Conservation (phyloP, 148 eudicot species). For the Arbutus unedo region DNA sequence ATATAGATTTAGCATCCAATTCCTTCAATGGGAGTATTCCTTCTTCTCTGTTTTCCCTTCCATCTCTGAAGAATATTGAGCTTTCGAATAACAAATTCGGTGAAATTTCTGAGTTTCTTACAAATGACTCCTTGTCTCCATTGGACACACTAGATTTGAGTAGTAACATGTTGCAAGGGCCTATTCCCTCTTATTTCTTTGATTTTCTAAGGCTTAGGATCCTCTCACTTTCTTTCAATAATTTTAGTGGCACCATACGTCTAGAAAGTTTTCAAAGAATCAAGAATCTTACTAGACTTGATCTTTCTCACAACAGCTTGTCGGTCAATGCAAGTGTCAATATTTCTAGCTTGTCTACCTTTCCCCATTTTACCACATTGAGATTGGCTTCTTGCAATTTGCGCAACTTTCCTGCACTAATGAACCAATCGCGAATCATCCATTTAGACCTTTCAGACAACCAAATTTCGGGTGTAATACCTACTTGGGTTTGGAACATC, state of each 20-base stretch:
- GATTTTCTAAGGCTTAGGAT: slow-evolving; percentile 4
- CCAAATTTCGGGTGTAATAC: slow-evolving; percentile 32
- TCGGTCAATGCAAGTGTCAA: not conserved
- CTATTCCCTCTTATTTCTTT: slow-evolving; percentile 26
- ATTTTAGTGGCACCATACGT: slow-evolving; percentile 28
- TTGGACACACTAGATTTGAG: slow-evolving; percentile 45
- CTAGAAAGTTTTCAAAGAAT: slow-evolving; percentile 17
- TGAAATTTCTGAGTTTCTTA: slow-evolving; percentile 8
- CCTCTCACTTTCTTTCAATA: slow-evolving; percentile 32
- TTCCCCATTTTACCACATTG: slow-evolving; percentile 24
- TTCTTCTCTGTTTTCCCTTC: slow-evolving; percentile 30
- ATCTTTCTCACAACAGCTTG: slow-evolving; percentile 37
- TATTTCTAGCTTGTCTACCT: slow-evolving; percentile 10
- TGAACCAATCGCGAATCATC: slow-evolving; percentile 28
- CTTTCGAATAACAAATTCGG: slow-evolving; percentile 32
- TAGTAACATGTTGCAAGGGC: slow-evolving; percentile 29
- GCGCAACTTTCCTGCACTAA: slow-evolving; percentile 26
- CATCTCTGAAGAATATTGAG: slow-evolving; percentile 19
- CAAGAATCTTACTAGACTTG: slow-evolving; percentile 25
- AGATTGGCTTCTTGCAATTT: slow-evolving; percentile 43
- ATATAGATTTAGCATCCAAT: slow-evolving; percentile 33
- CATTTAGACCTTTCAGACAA: slow-evolving; percentile 38
- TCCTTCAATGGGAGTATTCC: slow-evolving; percentile 47
- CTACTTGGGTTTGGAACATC: slow-evolving; percentile 38
- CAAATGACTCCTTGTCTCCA: not conserved